A percentile compares a stretch with the other conserved stretches of the same genome.
These are phyloP conservation scores for Castanea sativa DNA, from an alignment of 306 rosid genomes.

Conservation along the genomic window DNA sequence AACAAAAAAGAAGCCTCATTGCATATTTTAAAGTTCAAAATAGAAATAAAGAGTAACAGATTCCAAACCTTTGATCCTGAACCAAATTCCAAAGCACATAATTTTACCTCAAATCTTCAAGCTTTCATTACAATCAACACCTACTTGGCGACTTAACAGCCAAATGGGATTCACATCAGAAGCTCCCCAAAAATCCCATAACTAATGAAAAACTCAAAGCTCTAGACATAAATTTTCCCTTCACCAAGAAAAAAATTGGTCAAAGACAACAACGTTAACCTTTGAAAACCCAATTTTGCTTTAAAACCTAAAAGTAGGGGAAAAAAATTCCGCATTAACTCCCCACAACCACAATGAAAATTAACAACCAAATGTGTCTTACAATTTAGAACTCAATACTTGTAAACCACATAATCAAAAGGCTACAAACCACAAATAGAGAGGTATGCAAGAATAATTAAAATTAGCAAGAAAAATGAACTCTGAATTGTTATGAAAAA, in stretches of 20 bases:
- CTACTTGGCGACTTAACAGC: constrained; percentile 2
- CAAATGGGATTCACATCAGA: constrained; percentile 16
- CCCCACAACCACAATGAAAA: too few species aligned
- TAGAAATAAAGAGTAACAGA: too few species aligned
- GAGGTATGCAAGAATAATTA: too few species aligned
- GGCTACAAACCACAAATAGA: too few species aligned
- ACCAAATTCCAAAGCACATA: not conserved
- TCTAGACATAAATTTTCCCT: constrained; percentile 12
- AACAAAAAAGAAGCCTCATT: too few species aligned
- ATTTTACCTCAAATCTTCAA: constrained; percentile 6
- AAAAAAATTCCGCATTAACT: too few species aligned
- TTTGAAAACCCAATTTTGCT: not conserved
- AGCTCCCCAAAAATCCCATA: not conserved
- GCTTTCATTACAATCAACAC: constrained; percentile 6
- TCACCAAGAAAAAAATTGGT: not conserved
- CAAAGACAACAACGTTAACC: not conserved
- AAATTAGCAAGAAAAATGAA: too few species aligned
- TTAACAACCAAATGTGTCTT: too few species aligned
- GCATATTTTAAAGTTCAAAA: too few species aligned
- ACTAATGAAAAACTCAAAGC: constrained; percentile 1
- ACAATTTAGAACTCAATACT: too few species aligned
- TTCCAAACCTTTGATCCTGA: not conserved
- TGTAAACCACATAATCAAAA: too few species aligned
- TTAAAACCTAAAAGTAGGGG: not conserved
- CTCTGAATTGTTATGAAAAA: too few species aligned